Evolutionary conservation across 352 stramenopile species (phyloP), one percentile per base, ranked within the genome.

Genomic region (Thalassiosira exigua): DNA sequence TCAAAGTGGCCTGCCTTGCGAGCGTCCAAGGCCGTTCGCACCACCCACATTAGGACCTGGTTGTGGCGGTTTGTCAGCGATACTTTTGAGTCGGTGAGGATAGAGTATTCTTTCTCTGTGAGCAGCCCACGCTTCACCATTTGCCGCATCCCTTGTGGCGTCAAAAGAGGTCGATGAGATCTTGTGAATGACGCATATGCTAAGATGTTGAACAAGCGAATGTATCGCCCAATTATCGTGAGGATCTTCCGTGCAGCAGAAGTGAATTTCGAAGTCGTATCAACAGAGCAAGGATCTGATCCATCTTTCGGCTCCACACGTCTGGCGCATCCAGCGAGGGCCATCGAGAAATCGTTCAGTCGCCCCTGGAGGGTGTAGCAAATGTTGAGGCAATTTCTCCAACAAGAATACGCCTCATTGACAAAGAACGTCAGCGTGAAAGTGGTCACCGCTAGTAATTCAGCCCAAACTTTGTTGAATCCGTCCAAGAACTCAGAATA

Each of bases 351-450:
- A 62, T 80, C 70, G 60, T 75, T 74, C 3, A 69, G 9, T 17
- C 50, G 4, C 11, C 60, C 70, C 52, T 80, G 70, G 21, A 80
- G 22, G 44, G 14, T 62, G 21, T 51, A 51, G 22, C 52, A 68
- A 3, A 51, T 53, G n/a, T 58, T 52, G 14, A 69, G 52, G 42
- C 52, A 53, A 0, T 50, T 67, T 68, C 70, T 74, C 70, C 70
- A 80, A 36, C 46, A 60, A 32, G 3, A 42, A 30, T 80, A 80
- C 1, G 60, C 17, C 33, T 80, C 48, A 48, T 80, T 80, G 4
- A 80, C 36, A 30, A 80, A 80, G 39, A 80, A 80, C 17, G 61
- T 80, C 4, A 80, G 39, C 4, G 56, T 75, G 42, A 80, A 80
- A 4, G 69, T 73, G 17, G 69, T 79, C 4, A 79, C 52, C 12